A percentile compares a stretch with the other conserved stretches of the same genome.
These are phyloP conservation scores for Leishmania mexicana DNA, from an alignment of 208 protist genomes.

Conservation along the genomic window DNA sequence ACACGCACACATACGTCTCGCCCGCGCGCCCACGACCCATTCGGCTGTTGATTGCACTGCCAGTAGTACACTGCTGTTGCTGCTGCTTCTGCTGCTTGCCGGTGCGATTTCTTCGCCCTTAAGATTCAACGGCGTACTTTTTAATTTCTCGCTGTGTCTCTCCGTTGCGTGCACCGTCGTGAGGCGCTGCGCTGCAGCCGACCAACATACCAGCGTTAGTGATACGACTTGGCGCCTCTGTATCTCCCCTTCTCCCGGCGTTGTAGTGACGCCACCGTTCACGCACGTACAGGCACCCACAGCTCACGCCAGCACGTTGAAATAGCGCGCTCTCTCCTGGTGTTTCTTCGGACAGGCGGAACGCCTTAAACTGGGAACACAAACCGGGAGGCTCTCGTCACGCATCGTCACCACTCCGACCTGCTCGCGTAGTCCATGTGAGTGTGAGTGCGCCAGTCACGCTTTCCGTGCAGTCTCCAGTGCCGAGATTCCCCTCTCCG, in stretches of 20 bases:
- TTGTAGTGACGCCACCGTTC: background rate
- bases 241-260: background rate
- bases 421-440: background rate
- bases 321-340: background rate
- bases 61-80: background rate
- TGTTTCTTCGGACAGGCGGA: background rate
- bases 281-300: background rate
- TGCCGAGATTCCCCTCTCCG: background rate
- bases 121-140: background rate
- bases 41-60: background rate
- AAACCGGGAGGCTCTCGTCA: background rate
- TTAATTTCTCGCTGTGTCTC: background rate
- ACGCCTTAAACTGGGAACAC: background rate
- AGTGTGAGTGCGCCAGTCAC: background rate
- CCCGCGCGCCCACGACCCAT: background rate
- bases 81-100: background rate
- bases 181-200: background rate
- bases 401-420: background rate
- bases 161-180: background rate
- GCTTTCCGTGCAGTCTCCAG: background rate
- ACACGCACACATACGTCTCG: background rate
- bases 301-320: background rate
- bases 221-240: background rate
- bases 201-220: background rate
- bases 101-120: background rate